Evolutionary conservation across 306 rosid genomes (phyloP).

Genomic region (Alnus glutinosa): DNA sequence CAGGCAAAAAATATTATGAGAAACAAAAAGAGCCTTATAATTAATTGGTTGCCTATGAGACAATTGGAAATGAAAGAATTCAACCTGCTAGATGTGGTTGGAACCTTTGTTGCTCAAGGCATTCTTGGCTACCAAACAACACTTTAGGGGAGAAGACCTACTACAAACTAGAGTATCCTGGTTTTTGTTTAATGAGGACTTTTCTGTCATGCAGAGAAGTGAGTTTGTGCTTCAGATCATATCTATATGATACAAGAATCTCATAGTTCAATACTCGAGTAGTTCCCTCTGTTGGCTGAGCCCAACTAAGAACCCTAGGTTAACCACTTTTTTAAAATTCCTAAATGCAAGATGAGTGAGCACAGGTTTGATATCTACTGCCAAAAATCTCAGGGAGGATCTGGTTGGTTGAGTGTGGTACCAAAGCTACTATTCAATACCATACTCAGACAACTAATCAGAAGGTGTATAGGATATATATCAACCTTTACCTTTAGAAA

Average conservation of each 20-base stretch:
- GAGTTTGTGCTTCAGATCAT: not conserved
- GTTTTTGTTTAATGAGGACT: not conserved
- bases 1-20: not conserved
- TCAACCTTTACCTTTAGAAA: conserved; percentile 8
- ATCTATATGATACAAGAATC: not conserved
- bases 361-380: not conserved
- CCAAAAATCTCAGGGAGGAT: not conserved
- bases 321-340: not conserved
- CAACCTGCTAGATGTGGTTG: no score
- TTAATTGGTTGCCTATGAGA: no score
- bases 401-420: not conserved
- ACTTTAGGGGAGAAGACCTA: not conserved
- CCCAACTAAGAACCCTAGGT: not conserved
- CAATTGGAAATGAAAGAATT: not conserved
- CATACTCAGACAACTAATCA: not conserved
- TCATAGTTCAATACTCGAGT: not conserved
- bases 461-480: not conserved
- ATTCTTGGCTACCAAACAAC: not conserved
- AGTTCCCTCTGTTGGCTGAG: not conserved
- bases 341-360: not conserved
- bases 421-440: not conserved
- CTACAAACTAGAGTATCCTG: not conserved
- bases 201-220: not conserved
- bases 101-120: not conserved
- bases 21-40: not conserved